These are phyloP conservation scores for Mycena latifolia DNA, from an alignment of 768 basidiomycete species.

Conservation along the genomic window DNA sequence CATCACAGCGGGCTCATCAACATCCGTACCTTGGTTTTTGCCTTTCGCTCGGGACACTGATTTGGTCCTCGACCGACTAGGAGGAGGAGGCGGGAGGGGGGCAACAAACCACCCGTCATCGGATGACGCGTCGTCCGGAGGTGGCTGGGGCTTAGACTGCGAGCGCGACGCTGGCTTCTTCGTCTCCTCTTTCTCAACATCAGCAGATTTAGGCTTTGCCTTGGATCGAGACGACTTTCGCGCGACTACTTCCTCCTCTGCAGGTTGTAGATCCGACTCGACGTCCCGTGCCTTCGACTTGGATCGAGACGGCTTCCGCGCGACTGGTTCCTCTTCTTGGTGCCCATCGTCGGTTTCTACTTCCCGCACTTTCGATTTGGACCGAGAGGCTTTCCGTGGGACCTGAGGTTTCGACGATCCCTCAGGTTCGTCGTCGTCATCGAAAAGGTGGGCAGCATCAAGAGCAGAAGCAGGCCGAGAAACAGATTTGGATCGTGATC, in stretches of 20 bases:
- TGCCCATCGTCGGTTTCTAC: conserved; percentile 8
- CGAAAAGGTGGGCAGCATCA: conserved; percentile 29
- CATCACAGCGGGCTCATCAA: conserved; percentile 27
- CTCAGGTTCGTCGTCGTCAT: conserved; percentile 30
- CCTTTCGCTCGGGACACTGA: conserved; percentile 19
- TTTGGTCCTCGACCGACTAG: conserved; percentile 22
- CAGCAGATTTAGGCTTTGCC: conserved; percentile 36
- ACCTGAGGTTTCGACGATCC: conserved; percentile 4
- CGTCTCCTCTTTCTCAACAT: conserved; percentile 17
- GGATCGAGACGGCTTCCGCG: conserved; percentile 25
- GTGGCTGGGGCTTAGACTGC: conserved; percentile 29
- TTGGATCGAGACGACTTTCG: conserved; percentile 41
- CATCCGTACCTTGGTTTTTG: conserved; percentile 20
- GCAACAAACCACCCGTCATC: conserved; percentile 35
- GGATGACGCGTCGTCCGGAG: conserved; percentile 33
- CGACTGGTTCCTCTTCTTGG: conserved; percentile 1
- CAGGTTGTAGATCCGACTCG: conserved; percentile 3
- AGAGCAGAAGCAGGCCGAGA: conserved; percentile 28
- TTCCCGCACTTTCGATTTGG: conserved; percentile 25
- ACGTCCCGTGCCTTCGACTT: conserved; percentile 16
- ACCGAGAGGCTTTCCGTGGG: conserved; percentile 37
- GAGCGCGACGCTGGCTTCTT: conserved; percentile 35
- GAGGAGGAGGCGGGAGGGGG: conserved; percentile 28
- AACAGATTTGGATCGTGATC: conserved; percentile 37
- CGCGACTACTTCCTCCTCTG: conserved; percentile 6